A percentile compares a stretch with the other conserved stretches of the same genome.
These are phyloP conservation scores for Scheffersomyces amazonensis DNA, from an alignment of 805 yeast genomes.

Conservation along the genomic window DNA sequence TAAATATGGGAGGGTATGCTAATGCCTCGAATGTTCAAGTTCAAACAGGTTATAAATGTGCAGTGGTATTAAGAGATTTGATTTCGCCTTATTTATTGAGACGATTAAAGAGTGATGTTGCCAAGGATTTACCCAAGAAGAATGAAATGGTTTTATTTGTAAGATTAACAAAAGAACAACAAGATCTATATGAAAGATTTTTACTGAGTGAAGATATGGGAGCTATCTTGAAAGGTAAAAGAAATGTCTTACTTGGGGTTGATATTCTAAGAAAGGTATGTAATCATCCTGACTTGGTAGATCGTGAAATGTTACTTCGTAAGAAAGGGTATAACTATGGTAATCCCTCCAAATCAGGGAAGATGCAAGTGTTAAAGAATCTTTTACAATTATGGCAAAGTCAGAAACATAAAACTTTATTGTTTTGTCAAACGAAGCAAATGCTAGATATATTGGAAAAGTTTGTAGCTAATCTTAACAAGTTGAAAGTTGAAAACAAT, in stretches of 20 bases:
- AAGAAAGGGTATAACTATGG: constrained; percentile 46
- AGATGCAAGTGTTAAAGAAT: constrained; percentile 83
- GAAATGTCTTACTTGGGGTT: constrained; percentile 85
- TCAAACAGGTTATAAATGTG: constrained; percentile 94
- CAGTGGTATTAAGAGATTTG: constrained; percentile 81
- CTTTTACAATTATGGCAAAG: constrained; percentile 71
- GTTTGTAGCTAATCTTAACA: constrained; percentile 47
- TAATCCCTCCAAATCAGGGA: constrained; percentile 69
- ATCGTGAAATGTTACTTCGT: constrained; percentile 35
- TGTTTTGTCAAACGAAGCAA: constrained; percentile 92
- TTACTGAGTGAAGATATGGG: constrained; percentile 71
- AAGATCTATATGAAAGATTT: constrained; percentile 69
- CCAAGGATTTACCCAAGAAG: constrained; percentile 89
- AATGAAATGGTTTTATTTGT: constrained; percentile 94
- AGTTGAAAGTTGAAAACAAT: constrained; percentile 11
- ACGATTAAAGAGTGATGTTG: constrained; percentile 90
- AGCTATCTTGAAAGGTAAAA: constrained; percentile 68
- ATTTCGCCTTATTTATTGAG: constrained; percentile 87
- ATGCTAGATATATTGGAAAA: constrained; percentile 86
- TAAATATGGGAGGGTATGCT: constrained; percentile 96
- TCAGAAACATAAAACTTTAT: constrained; percentile 73
- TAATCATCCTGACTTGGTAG: constrained; percentile 88
- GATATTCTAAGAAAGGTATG: constrained; percentile 89
- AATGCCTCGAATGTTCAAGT: constrained; percentile 95
- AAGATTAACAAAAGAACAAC: constrained; percentile 73